These are phyloP conservation scores for Acanthochlamys bracteata DNA, from an alignment of 106 monocot species.

Conservation along the genomic window DNA sequence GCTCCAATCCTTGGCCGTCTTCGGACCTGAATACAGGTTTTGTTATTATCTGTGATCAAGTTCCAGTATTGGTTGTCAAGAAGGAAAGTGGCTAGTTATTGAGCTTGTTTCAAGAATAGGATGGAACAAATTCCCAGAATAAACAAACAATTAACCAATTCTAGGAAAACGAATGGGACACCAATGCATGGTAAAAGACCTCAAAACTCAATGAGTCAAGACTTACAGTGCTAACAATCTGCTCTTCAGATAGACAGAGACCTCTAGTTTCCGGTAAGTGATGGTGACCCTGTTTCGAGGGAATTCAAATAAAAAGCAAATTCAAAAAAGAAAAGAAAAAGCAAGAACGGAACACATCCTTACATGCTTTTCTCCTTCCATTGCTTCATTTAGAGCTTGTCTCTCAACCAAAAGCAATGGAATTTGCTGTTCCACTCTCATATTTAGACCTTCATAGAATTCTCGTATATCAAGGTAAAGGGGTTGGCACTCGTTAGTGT, in stretches of 20 bases:
- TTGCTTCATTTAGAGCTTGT: conserved; percentile 82
- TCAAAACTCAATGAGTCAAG: no score
- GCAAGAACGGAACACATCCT: conserved; percentile 7
- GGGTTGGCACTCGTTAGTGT: conserved; percentile 78
- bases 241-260: conserved; percentile 93
- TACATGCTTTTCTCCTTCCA: conserved; percentile 91
- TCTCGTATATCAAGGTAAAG: conserved; percentile 81
- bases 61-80: not conserved
- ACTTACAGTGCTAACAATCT: conserved; percentile 80
- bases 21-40: conserved; percentile 34
- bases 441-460: conserved; percentile 90
- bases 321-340: conserved; percentile 3
- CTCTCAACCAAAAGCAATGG: conserved; percentile 84
- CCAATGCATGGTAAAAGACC: no score
- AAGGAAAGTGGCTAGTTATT: not conserved
- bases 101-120: no score
- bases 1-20: conserved; percentile 57
- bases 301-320: conserved; percentile 1
- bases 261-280: conserved; percentile 93
- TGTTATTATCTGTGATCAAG: not conserved
- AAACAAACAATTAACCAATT: no score
- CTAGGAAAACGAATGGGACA: no score
- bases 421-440: conserved; percentile 85
- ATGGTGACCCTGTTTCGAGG: conserved; percentile 51
- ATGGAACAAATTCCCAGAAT: no score